Percentiles rank a stretch among this genome's conserved stretches.
Evolutionary conservation across 257 asterid species (phyloP).

Genomic region (Solanum peruvianum): DNA sequence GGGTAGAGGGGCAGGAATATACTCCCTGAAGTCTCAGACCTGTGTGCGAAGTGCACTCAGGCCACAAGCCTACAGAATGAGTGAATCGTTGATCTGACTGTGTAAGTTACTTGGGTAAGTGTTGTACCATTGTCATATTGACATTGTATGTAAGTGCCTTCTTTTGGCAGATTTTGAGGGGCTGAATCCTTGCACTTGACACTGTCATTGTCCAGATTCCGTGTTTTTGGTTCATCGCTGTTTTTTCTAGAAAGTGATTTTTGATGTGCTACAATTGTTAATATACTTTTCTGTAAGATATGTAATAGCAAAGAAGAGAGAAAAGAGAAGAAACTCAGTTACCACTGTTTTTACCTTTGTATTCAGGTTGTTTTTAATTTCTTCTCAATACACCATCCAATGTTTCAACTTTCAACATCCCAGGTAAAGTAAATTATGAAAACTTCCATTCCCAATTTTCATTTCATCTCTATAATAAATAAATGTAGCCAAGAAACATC

Average conservation of each 20-base stretch:
- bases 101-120: not conserved
- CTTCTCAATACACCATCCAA: not conserved
- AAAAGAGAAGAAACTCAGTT: not conserved
- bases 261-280: not conserved
- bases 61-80: not conserved
- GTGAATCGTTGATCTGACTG: not conserved
- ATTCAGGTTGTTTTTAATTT: not conserved
- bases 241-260: not conserved
- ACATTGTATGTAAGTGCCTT: not conserved
- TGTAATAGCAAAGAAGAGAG: not conserved
- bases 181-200: not conserved
- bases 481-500: not conserved
- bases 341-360: not conserved
- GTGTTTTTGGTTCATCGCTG: not conserved
- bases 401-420: not conserved
- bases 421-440: not conserved
- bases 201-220: not conserved
- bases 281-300: not conserved
- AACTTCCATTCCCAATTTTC: not conserved
- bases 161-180: not conserved
- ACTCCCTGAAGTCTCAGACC: not conserved
- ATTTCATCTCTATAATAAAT: not conserved
- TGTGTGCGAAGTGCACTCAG: not conserved
- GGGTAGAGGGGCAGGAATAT: not conserved
- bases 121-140: not conserved